Base-by-base conservation (phyloP, 2,329 filamentous ascomycete species). In the Aspergillus felis region DNA sequence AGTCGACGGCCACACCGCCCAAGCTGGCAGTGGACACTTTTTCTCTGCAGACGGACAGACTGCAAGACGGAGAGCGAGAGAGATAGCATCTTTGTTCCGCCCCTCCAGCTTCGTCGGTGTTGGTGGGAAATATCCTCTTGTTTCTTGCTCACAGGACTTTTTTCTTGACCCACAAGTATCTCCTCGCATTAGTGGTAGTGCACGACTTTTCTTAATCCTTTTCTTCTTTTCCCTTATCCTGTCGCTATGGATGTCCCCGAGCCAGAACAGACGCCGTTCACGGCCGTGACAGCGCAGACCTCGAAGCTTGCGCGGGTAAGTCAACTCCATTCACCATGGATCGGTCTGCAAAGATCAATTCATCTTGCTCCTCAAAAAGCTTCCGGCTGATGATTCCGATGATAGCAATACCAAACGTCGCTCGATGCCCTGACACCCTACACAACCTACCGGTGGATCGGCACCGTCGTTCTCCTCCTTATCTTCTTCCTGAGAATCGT, bases 361-460 rank as follows among this genome's bases (percentile, higher is more conserved):
- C 42, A 14, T 46, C n/a, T 20, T 24, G 22, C 24, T 1, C 3
- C 17, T 22, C 10, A 25, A 47, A 14, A 14, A 14, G 22, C 44
- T 22, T 47, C 12, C 12, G 14, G 24, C 44, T 47, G 24, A 52
- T 44, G 17, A 38, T 20, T 49, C 38, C 41, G 55, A 10, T 44
- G 53, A 55, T 76, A 97, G 92, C 85, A 92, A 81, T 97, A 96
- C 75, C 94, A 99, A 87, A 83, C 90, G 56, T 90, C 94, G 63
- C 87, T 99, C 65, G 94, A 99, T 78, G 90, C 92, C 78, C 93
- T 89, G 53, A 97, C 93, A 9, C 94, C 94, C 14, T 95, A 86
- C 76, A 87, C 92, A 55, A 80, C 88, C 57, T 96, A 97, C 79
- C 85, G 94, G 82, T 99, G 94, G 94, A 73, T 89, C 61, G 88